Percentiles rank a stretch among this genome's conserved stretches.
Evolutionary conservation across 148 eudicot species (phyloP).

Genomic region (Beta vulgaris): DNA sequence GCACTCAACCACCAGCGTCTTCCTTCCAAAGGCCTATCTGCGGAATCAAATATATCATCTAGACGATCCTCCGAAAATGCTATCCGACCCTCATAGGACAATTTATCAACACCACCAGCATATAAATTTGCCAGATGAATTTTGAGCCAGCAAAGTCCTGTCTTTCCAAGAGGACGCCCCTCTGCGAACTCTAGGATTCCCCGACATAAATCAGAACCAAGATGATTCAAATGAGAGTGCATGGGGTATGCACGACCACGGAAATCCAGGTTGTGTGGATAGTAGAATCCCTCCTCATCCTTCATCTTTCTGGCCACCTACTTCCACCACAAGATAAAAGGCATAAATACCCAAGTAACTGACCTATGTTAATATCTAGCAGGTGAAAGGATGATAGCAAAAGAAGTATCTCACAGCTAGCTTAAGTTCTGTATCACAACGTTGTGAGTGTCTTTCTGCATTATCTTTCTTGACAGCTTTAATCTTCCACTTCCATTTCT

Average conservation of each 20-base stretch:
- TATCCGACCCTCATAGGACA: conserved; percentile 67
- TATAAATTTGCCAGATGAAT: conserved; percentile 77
- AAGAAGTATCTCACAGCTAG: conserved; percentile 67
- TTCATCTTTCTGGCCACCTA: conserved; percentile 92
- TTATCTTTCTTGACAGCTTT: conserved; percentile 63
- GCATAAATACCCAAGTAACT: not conserved
- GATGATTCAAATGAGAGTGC: conserved; percentile 94
- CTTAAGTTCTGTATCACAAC: conserved; percentile 88
- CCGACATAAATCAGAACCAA: conserved; percentile 91
- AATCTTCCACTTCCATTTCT: conserved; percentile 85
- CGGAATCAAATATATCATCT: conserved; percentile 81
- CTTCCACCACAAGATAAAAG: conserved; percentile 7
- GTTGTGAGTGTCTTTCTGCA: conserved; percentile 80
- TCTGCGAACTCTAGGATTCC: conserved; percentile 87
- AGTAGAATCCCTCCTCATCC: conserved; percentile 84
- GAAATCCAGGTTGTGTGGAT: conserved; percentile 92
- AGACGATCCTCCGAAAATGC: conserved; percentile 71
- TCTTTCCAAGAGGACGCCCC: conserved; percentile 75
- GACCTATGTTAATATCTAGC: conserved; percentile 2
- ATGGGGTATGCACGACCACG: conserved; percentile 99
- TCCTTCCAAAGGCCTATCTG: conserved; percentile 91
- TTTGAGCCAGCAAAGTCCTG: conserved; percentile 80
- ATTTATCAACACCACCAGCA: conserved; percentile 87
- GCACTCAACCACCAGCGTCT: conserved; percentile 88
- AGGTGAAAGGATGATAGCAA: not conserved